These are phyloP conservation scores for Cadophora sp. DNA, from an alignment of 2,329 filamentous ascomycete species.

Conservation along the genomic window DNA sequence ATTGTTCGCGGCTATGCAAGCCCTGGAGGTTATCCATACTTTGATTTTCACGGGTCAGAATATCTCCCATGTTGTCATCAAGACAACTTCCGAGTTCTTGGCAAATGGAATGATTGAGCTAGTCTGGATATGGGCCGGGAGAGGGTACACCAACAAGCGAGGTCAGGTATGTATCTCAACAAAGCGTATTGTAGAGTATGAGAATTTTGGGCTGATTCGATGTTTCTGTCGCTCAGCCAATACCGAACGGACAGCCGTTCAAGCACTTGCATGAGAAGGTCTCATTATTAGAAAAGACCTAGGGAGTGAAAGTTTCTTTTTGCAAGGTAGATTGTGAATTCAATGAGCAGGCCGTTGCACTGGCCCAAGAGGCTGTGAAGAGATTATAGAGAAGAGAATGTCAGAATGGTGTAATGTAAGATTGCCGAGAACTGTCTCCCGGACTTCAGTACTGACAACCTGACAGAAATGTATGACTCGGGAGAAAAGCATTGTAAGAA, in stretches of 20 bases:
- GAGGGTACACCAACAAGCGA: constrained; percentile 20
- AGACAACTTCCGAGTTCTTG: constrained; percentile 28
- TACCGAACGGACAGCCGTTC: constrained; percentile 28
- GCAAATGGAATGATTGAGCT: constrained; percentile 19
- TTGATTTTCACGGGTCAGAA: constrained; percentile 27
- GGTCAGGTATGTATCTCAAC: constrained; percentile 3
- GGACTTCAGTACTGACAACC: neutral
- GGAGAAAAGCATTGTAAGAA: neutral
- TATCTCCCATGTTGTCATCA: constrained; percentile 31
- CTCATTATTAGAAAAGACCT: constrained; percentile 24
- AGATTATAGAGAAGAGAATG: neutral
- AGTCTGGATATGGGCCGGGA: constrained; percentile 32
- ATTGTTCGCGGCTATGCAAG: constrained; percentile 26
- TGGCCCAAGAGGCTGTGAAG: constrained; percentile 16
- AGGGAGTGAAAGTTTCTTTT: constrained; percentile 26
- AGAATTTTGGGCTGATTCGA: neutral
- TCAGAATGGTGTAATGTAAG: neutral
- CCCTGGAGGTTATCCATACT: constrained; percentile 27
- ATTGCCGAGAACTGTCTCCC: neutral
- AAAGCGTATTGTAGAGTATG: neutral
- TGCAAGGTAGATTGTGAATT: constrained; percentile 20
- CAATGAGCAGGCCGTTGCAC: constrained; percentile 12
- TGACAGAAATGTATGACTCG: neutral
- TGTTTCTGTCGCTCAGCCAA: constrained; percentile 12
- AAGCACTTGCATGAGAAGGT: constrained; percentile 30